Conservation (phyloP, 2,329 filamentous ascomycete genomes). For the Pseudocercospora cruenta region DNA sequence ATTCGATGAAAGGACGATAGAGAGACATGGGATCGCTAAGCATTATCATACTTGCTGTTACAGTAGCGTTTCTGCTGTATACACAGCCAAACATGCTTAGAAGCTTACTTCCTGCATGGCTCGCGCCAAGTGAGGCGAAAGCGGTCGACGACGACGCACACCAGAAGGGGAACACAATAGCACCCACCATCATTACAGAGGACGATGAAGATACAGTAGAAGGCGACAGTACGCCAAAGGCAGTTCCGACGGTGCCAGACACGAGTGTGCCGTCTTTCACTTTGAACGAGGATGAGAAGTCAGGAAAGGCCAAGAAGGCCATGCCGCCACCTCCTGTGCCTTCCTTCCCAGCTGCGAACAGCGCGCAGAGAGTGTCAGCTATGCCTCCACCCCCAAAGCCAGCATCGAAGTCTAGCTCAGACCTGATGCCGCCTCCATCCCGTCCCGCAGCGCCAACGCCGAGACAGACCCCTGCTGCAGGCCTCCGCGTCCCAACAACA, state of each 20-base stretch:
- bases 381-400: conserved; percentile 41
- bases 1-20: conserved; percentile 14
- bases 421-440: conserved; percentile 37
- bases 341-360: conserved; percentile 51
- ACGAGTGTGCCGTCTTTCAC: conserved; percentile 35
- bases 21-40: conserved; percentile 48
- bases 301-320: conserved; percentile 34
- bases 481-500: conserved; percentile 47
- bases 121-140: conserved; percentile 18
- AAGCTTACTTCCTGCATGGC: conserved; percentile 36
- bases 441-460: conserved; percentile 22
- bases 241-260: conserved; percentile 17
- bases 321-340: conserved; percentile 36
- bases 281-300: conserved; percentile 36
- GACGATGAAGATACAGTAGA: conserved; percentile 25
- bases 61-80: conserved; percentile 47
- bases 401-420: conserved; percentile 8
- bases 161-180: conserved; percentile 2
- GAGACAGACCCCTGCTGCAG: conserved; percentile 38
- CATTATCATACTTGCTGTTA: conserved; percentile 44
- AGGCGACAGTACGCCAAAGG: conserved; percentile 40
- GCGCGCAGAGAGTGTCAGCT: conserved; percentile 48
- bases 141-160: neutral
- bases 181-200: neutral
- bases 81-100: conserved; percentile 44